Conservation (phyloP, 2,329 filamentous ascomycete genomes). For the Cladorrhinum sp. region DNA sequence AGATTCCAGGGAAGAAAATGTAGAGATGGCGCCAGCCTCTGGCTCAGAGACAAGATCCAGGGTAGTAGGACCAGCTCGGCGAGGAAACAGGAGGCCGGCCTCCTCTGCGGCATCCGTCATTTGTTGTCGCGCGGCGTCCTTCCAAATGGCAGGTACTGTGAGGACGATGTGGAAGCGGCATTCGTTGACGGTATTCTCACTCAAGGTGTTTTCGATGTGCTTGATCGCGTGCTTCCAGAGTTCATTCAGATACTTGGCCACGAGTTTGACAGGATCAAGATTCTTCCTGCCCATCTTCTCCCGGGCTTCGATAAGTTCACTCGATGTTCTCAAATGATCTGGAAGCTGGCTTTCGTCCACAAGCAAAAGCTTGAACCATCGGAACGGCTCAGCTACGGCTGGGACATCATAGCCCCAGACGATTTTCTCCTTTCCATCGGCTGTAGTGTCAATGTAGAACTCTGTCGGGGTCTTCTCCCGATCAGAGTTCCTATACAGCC, state of each 20-base stretch:
- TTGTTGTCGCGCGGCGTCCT: neutral
- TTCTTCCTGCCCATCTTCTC: neutral
- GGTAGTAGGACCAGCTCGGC: neutral
- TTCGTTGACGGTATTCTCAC: neutral
- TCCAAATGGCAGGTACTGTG: neutral
- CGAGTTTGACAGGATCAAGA: neutral
- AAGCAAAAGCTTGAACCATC: neutral
- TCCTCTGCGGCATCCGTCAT: neutral
- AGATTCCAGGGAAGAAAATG: neutral
- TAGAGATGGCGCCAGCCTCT: neutral
- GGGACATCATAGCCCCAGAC: neutral
- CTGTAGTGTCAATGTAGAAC: neutral
- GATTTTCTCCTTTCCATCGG: neutral
- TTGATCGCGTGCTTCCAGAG: neutral
- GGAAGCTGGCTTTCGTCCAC: neutral
- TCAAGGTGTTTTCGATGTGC: neutral
- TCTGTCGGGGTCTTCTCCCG: conserved; percentile 8
- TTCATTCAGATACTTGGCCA: neutral
- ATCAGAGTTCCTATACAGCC: neutral
- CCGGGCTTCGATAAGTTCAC: neutral
- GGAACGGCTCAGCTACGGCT: neutral
- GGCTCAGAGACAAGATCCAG: neutral
- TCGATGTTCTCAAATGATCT: neutral
- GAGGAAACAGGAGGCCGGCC: neutral
- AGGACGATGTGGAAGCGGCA: neutral